These are phyloP conservation scores for Amanita pallidorosea DNA, from an alignment of 768 basidiomycete genomes.

Conservation along the genomic window DNA sequence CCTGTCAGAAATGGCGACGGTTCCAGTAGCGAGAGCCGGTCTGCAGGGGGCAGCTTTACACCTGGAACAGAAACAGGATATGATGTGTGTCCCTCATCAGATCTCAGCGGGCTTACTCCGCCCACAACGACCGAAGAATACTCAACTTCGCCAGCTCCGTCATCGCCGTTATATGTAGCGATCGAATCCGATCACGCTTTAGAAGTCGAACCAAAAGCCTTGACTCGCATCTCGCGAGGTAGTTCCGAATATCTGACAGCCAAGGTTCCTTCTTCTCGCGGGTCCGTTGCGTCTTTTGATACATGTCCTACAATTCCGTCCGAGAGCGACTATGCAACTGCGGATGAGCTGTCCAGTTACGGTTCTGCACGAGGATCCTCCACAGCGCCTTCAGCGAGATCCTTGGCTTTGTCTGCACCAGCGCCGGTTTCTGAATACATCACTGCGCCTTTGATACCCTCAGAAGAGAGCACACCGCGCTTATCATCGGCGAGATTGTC, in stretches of 20 bases:
- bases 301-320: slow-evolving; percentile 20
- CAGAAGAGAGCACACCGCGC: slow-evolving; percentile 30
- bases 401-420: slow-evolving; percentile 36
- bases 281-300: slow-evolving; percentile 20
- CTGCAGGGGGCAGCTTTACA: slow-evolving; percentile 11
- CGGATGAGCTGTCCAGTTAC: slow-evolving; percentile 24
- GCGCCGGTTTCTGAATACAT: slow-evolving; percentile 25
- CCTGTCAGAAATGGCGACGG: background rate
- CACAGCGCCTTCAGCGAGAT: slow-evolving; percentile 20
- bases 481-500: slow-evolving; percentile 16
- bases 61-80: slow-evolving; percentile 33
- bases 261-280: slow-evolving; percentile 24
- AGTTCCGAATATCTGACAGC: slow-evolving; percentile 39
- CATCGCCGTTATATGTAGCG: slow-evolving; percentile 18
- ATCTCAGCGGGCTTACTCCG: slow-evolving; percentile 31
- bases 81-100: slow-evolving; percentile 42
- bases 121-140: slow-evolving; percentile 18
- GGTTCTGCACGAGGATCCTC: slow-evolving; percentile 9
- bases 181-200: slow-evolving; percentile 19
- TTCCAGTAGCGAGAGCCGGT: slow-evolving; percentile 6
- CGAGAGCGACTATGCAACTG: slow-evolving; percentile 35
- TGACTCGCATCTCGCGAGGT: slow-evolving; percentile 33
- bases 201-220: slow-evolving; percentile 26
- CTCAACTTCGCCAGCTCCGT: slow-evolving; percentile 22
- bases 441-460: slow-evolving; percentile 38